Base-by-base conservation (phyloP, 2,329 filamentous ascomycete genomes). In the Neonectria punicea region DNA sequence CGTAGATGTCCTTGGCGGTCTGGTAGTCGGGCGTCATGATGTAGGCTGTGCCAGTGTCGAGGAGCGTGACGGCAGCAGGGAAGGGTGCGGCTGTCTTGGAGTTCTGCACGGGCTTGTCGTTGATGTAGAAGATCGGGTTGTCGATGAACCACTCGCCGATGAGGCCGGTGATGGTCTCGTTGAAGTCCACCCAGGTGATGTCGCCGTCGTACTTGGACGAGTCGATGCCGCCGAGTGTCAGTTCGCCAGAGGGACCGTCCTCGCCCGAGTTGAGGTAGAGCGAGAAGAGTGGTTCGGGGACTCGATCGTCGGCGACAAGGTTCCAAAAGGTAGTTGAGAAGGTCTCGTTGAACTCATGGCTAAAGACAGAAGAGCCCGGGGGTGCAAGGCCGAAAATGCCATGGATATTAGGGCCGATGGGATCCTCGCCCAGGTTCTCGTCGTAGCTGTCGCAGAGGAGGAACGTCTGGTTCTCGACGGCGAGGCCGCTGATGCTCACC, bases 191-290 rank as follows among this genome's bases (percentile, higher is more conserved):
- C 3, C 66, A 74, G 9, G 46, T 57, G 10, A 79, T 73, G 10
- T 68, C 58, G 30, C 77, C 76, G 1, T 68, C 61, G 67, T 75
- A 78, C 53, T 73, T 76, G 22, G 65, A 65, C 2, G 58, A 36
- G 66, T 80, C 78, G 28, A 73, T 64, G 32, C 77, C 78, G 30
- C 78, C 78, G 1, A 80, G 70, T 0, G 77, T 79, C 51, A 79
- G 62, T 66, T 78, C 68, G 0, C 73, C 74, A 1, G 67, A 73
- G 7, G 58, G 30, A 18, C 64, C 65, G 39, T 70, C 28, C 16
- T 36, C 18, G 39, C 66, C 70, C 0, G 72, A 63, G 16, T 73
- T 66, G 20, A 73, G 69, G 50, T 74, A 76, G 43, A 79, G 67
- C 36, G 74, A 72, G 60, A 78, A 78, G 4, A 75, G 65, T 1